These are phyloP conservation scores for Dothiorella sarmentorum DNA, from an alignment of 2,329 filamentous ascomycete genomes.

Conservation along the genomic window DNA sequence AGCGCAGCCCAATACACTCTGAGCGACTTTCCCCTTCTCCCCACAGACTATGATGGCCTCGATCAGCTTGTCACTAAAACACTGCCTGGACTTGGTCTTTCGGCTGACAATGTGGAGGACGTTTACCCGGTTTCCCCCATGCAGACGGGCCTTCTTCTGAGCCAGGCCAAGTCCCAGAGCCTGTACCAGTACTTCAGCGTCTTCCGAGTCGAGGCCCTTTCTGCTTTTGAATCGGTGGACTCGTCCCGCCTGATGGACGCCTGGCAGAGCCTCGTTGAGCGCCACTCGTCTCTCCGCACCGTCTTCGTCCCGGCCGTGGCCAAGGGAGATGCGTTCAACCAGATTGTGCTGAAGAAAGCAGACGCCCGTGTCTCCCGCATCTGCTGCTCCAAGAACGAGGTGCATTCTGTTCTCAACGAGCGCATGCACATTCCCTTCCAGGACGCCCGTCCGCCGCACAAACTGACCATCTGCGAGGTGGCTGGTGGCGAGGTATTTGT, in stretches of 20 bases:
- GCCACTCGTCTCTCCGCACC: conserved; percentile 32
- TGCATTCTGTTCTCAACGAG: conserved; percentile 22
- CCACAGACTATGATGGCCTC: neutral
- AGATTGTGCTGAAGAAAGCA: conserved; percentile 25
- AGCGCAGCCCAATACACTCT: neutral
- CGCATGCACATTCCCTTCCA: conserved; percentile 24
- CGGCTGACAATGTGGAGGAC: conserved; percentile 24
- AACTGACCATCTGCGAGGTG: neutral
- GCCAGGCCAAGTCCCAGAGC: conserved; percentile 1
- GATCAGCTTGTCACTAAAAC: neutral
- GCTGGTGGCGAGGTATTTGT: neutral
- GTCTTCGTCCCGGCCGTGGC: conserved; percentile 34
- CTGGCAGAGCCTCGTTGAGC: conserved; percentile 36
- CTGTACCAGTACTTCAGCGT: neutral
- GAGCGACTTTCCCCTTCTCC: conserved; percentile 2
- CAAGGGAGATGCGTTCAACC: conserved; percentile 31
- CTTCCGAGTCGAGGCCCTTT: neutral
- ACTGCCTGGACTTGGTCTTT: neutral
- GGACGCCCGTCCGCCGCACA: conserved; percentile 40
- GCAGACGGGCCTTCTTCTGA: conserved; percentile 13
- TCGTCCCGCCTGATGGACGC: conserved; percentile 30
- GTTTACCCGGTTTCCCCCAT: conserved; percentile 14
- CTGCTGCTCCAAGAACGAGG: conserved; percentile 14
- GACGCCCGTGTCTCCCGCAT: conserved; percentile 7
- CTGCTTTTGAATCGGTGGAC: conserved; percentile 21